Conservation (phyloP, 2,329 filamentous ascomycete genomes). For the Alternaria ethzedia region DNA sequence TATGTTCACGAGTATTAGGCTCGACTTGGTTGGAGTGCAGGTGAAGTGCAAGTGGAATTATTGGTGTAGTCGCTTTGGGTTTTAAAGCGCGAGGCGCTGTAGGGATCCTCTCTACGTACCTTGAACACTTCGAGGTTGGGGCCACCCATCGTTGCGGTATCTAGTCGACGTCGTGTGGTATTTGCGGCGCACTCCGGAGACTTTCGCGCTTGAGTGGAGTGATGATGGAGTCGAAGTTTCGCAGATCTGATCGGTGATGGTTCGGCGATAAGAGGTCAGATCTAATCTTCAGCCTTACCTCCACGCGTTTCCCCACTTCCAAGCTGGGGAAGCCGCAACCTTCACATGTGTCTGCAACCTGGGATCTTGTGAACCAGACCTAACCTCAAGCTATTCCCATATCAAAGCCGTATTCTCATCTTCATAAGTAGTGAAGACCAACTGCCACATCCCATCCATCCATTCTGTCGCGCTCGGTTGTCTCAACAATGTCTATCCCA, state of each 20-base stretch:
- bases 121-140: conserved; percentile 96
- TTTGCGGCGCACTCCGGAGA: neutral
- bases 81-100: neutral
- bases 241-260: conserved; percentile 11
- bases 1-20: neutral
- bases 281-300: conserved; percentile 12
- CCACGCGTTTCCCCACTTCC: conserved; percentile 1
- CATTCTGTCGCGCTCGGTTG: neutral
- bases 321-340: conserved; percentile 1
- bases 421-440: neutral
- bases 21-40: neutral
- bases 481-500: neutral
- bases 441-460: neutral
- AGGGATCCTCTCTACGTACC: conserved; percentile 56
- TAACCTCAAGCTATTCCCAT: no score
- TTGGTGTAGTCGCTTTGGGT: neutral
- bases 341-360: conserved; percentile 1
- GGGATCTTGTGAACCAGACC: neutral
- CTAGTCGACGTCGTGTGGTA: neutral
- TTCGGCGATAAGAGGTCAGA: conserved; percentile 1
- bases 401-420: no score
- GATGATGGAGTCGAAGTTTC: conserved; percentile 8
- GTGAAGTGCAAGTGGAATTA: neutral
- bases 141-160: conserved; percentile 69
- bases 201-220: conserved; percentile 6